phyloP scores from a whole-genome alignment of 331 rosid genomes.

The Rhamnella rubrinervis region DNA sequence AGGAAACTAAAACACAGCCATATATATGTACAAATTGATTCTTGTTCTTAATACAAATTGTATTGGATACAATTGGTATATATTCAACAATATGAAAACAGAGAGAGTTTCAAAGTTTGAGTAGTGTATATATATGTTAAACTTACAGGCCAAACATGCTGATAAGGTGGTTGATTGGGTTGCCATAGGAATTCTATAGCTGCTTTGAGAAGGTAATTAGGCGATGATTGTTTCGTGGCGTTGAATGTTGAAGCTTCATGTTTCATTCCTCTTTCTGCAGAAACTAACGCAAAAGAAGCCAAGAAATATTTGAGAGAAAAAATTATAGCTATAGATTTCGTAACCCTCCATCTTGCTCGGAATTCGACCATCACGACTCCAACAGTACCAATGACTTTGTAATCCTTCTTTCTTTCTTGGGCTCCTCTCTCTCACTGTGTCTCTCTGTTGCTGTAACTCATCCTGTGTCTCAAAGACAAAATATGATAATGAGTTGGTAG shows the following conservation, averaged over 20 bases:
- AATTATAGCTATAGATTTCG: neutral
- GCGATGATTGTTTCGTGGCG: neutral
- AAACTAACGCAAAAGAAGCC: neutral
- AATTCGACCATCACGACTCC: neutral
- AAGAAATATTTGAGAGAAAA: neutral
- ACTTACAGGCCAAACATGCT: conserved; percentile 14
- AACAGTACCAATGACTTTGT: no score
- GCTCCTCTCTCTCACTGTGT: no score
- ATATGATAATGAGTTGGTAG: no score
- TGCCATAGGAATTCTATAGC: neutral
- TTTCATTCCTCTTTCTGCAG: neutral
- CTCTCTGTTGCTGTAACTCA: no score
- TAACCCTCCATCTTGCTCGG: neutral
- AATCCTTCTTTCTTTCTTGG: no score
- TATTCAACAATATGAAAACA: neutral
- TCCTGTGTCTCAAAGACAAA: no score
- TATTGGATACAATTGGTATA: no score
- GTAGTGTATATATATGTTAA: neutral
- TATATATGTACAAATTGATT: no score
- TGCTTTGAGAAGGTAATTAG: neutral
- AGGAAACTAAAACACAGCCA: no score
- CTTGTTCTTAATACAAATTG: no score
- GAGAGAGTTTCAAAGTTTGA: neutral
- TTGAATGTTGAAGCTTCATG: neutral
- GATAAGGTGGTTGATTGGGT: neutral